Evolutionary conservation across 768 basidiomycete genomes (phyloP).

Genomic region (Macrolepiota dolichaula): DNA sequence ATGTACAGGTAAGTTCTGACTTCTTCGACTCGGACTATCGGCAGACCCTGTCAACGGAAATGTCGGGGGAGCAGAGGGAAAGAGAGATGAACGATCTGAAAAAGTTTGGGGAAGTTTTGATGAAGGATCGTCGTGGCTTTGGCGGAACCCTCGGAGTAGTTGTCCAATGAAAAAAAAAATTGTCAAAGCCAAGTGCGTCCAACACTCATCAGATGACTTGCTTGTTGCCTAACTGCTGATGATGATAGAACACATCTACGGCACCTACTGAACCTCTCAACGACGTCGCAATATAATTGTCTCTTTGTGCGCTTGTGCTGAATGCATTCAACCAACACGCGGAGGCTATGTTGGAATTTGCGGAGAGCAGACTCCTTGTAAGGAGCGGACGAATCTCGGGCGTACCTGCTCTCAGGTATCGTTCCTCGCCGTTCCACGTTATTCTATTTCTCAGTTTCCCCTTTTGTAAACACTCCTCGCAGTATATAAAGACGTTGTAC

Average conservation of each 20-base stretch:
- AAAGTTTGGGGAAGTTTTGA: constrained; percentile 32
- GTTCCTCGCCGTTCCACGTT: too few relatives aligned
- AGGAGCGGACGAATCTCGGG: too few relatives aligned
- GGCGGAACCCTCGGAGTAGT: constrained; percentile 54
- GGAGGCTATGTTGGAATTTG: constrained; percentile 57
- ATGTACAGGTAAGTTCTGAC: constrained; percentile 30
- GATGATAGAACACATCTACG: constrained; percentile 51
- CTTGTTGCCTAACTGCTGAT: constrained; percentile 11
- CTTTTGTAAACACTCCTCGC: too few relatives aligned
- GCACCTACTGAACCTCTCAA: constrained; percentile 54
- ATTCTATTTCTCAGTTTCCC: too few relatives aligned
- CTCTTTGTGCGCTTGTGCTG: constrained; percentile 63
- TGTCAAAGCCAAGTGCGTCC: constrained; percentile 56
- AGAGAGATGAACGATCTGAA: constrained; percentile 24
- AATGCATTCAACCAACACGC: constrained; percentile 72
- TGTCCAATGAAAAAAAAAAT: constrained; percentile 54
- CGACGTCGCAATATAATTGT: constrained; percentile 65
- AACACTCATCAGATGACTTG: neutral
- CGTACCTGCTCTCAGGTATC: too few relatives aligned
- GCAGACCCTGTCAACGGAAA: neutral
- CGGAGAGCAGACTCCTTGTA: constrained; percentile 36
- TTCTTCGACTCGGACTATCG: constrained; percentile 25
- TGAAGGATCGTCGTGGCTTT: constrained; percentile 41
- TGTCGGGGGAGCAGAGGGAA: constrained; percentile 7
- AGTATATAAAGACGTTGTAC: too few relatives aligned